Conservation (phyloP, 2,329 filamentous ascomycete species). For the Iodosphaeria phyllophila region DNA sequence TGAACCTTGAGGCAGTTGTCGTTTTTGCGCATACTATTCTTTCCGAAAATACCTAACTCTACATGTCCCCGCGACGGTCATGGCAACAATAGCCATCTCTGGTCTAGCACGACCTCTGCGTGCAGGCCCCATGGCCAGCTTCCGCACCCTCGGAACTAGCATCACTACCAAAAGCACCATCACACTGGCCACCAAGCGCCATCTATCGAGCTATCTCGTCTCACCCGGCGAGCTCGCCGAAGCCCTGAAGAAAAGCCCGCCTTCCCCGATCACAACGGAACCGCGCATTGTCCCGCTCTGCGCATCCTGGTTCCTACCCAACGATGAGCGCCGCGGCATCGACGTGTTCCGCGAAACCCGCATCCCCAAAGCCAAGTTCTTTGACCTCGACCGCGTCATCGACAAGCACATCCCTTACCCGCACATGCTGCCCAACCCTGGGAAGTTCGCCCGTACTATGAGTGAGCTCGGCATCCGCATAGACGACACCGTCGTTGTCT, state of each 20-base stretch:
- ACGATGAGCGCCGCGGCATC: constrained; percentile 67
- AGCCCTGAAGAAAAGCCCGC: constrained; percentile 66
- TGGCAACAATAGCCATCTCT: constrained; percentile 25
- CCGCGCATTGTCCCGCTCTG: constrained; percentile 78
- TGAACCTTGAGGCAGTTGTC: too few species aligned
- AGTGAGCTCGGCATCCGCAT: constrained; percentile 67
- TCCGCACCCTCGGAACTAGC: constrained; percentile 23
- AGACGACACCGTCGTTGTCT: constrained; percentile 84
- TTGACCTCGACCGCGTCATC: constrained; percentile 83
- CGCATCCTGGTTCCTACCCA: constrained; percentile 91
- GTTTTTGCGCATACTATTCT: too few species aligned
- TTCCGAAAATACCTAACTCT: too few species aligned
- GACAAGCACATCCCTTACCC: constrained; percentile 80
- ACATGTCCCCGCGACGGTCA: constrained; percentile 10
- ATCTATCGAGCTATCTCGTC: constrained; percentile 69
- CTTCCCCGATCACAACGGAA: constrained; percentile 60
- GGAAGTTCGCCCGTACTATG: constrained; percentile 76
- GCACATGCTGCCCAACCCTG: constrained; percentile 80
- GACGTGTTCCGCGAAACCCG: constrained; percentile 65
- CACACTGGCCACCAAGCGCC: constrained; percentile 16
- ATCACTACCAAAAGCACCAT: constrained; percentile 12
- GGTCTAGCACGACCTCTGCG: too few species aligned
- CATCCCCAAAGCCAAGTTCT: constrained; percentile 84
- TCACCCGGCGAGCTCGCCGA: constrained; percentile 65
- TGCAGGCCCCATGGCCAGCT: too few species aligned